Evolutionary conservation across 2,329 filamentous ascomycete species (phyloP), one percentile per base, ranked within the genome.

Genomic region (Westerdykella sp.): DNA sequence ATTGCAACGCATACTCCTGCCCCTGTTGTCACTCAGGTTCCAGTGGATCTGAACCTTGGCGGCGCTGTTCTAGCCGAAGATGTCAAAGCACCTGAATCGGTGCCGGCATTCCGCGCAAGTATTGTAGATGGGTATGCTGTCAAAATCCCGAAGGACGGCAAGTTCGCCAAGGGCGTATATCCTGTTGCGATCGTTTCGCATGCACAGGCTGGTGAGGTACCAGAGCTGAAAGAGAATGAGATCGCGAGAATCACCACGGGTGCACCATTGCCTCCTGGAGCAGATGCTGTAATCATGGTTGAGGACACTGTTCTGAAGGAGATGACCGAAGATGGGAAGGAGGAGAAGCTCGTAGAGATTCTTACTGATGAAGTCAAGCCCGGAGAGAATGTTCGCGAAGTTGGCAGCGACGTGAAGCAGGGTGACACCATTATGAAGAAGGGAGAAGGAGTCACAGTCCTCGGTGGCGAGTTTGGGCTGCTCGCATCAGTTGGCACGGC

Each of bases 61-160:
- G 88, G 88, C 6, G 80, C 78, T 7, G 83, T 97, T 1, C 72
- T 98, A 1, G 89, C 91, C 0, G 81, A 89, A 60, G 85, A 95
- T 53, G 83, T 98, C 18, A 78, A 74, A 32, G 88, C 93, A 0
- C 70, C 70, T 4, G 91, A 96, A 62, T 80, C 84, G 6, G 93
- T 98, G 0, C 93, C 93, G 0, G 93, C 91, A 0, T 98, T 95
- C 69, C 77, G 89, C 45, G 93, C 93, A 14, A 97, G 91, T 61
- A 97, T 96, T 34, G 93, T 98, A 1, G 93, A 98, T 65, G 93
- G 93, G 1, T 98, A 98, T 60, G 93, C 93, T 1, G 47, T 68
- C 35, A 61, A 57, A 37, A 63, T 67, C 2, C 65, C 65, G 2
- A 42, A 57, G 3, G 55, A 56, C 23, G 50, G 63, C 48, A 5